These are phyloP conservation scores for Clarireedia paspali DNA, from an alignment of 2,329 filamentous ascomycete species.

Conservation along the genomic window DNA sequence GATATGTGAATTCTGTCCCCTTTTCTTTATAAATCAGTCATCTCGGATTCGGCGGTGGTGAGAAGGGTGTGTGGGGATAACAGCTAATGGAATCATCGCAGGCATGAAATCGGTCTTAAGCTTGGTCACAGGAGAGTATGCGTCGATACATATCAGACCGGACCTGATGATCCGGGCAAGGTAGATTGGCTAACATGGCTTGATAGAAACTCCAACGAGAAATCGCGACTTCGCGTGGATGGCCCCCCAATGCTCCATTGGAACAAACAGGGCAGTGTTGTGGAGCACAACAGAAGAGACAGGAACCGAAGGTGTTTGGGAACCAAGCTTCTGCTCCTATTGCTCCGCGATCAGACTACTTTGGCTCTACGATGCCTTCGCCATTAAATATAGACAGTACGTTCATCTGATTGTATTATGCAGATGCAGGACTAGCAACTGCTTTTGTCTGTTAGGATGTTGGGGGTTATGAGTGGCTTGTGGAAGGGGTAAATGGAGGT, in stretches of 20 bases:
- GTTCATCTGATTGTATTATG: too few relatives aligned
- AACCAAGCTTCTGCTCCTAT: not conserved
- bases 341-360: too few relatives aligned
- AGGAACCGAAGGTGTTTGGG: not conserved
- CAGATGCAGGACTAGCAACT: too few relatives aligned
- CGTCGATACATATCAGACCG: not conserved
- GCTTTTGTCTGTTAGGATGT: too few relatives aligned
- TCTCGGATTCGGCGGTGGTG: too few relatives aligned
- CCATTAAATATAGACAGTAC: too few relatives aligned
- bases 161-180: too few relatives aligned
- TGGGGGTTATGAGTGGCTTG: too few relatives aligned
- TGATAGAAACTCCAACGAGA: constrained; percentile 7
- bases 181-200: not conserved
- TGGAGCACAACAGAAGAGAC: not conserved
- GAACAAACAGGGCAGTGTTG: not conserved
- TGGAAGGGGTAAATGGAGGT: too few relatives aligned
- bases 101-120: constrained; percentile 1
- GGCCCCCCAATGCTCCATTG: not conserved
- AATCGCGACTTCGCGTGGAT: constrained; percentile 8
- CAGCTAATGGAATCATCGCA: not conserved
- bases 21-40: too few relatives aligned
- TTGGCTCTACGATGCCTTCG: too few relatives aligned
- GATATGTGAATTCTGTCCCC: not conserved
- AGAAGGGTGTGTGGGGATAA: too few relatives aligned
- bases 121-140: constrained; percentile 5